Conservation (phyloP, 1,139 yeast genomes). For the Zygosaccharomyces pseudobailii region DNA sequence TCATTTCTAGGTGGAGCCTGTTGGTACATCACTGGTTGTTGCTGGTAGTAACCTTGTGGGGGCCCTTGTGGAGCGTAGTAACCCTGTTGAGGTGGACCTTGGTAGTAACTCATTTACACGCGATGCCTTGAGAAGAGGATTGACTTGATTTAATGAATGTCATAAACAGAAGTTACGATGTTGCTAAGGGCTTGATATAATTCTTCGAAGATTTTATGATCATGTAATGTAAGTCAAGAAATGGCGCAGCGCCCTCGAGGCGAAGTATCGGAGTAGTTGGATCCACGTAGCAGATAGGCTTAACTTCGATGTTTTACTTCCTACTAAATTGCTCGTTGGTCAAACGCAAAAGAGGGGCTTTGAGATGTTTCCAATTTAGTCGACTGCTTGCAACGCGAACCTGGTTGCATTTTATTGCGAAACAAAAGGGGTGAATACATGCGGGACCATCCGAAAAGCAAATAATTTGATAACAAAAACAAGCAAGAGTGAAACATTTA, state of each 20-base stretch:
- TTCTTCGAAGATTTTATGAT: neutral
- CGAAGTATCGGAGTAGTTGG: neutral
- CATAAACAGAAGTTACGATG: neutral
- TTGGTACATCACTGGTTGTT: constrained; percentile 40
- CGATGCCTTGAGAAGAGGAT: neutral
- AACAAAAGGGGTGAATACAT: neutral
- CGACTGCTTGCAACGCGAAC: neutral
- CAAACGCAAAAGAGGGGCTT: neutral
- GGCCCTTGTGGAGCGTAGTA: constrained; percentile 34
- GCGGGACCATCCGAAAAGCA: too few species aligned
- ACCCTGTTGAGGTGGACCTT: constrained; percentile 32
- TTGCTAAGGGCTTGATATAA: neutral
- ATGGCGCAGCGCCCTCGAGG: constrained; percentile 1
- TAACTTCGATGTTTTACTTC: neutral
- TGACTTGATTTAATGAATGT: neutral
- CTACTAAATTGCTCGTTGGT: neutral
- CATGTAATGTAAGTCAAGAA: neutral
- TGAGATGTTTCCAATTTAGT: neutral
- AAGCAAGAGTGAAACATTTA: neutral
- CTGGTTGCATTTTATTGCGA: neutral
- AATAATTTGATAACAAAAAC: neutral
- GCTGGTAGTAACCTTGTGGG: constrained; percentile 33
- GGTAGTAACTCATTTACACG: constrained; percentile 21
- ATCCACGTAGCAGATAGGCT: neutral
- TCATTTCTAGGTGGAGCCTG: constrained; percentile 35